Evolutionary conservation across 768 basidiomycete genomes (phyloP).

Genomic region (Hypholoma fasciculare): DNA sequence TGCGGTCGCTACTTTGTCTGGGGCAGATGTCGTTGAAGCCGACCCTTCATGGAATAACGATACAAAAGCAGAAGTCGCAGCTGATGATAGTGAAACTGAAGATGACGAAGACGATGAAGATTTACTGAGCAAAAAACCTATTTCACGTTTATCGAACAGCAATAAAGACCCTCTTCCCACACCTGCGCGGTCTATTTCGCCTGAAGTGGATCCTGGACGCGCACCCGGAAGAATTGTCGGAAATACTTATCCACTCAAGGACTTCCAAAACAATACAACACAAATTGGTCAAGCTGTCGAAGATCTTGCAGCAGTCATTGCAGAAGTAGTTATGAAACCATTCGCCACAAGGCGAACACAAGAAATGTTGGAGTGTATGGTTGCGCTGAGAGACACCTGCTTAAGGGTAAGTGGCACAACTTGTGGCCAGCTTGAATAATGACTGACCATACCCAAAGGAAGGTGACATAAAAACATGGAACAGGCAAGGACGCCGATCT

Average conservation of each 20-base stretch:
- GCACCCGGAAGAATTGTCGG: constrained; percentile 78
- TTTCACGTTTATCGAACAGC: constrained; percentile 15
- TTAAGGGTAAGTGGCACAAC: constrained; percentile 47
- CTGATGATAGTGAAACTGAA: constrained; percentile 57
- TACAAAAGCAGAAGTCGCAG: constrained; percentile 27
- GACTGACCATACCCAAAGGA: constrained; percentile 41
- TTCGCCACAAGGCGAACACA: constrained; percentile 67
- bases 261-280: constrained; percentile 71
- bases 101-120: constrained; percentile 35
- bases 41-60: constrained; percentile 14
- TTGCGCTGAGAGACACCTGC: constrained; percentile 62
- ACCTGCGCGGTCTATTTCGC: constrained; percentile 51
- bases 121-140: constrained; percentile 24
- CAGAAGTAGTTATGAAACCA: constrained; percentile 66
- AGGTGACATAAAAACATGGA: constrained; percentile 85
- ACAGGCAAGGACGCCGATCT: constrained; percentile 46
- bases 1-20: constrained; percentile 9
- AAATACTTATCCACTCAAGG: constrained; percentile 67
- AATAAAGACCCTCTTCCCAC: constrained; percentile 42
- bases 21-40: constrained; percentile 13
- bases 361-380: constrained; percentile 77
- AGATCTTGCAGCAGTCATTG: constrained; percentile 71
- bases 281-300: constrained; percentile 84
- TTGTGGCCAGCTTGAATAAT: background rate
- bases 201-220: constrained; percentile 46